Evolutionary conservation across 495 filamentous ascomycete species (phyloP).

Genomic region (Cercophora scortea): DNA sequence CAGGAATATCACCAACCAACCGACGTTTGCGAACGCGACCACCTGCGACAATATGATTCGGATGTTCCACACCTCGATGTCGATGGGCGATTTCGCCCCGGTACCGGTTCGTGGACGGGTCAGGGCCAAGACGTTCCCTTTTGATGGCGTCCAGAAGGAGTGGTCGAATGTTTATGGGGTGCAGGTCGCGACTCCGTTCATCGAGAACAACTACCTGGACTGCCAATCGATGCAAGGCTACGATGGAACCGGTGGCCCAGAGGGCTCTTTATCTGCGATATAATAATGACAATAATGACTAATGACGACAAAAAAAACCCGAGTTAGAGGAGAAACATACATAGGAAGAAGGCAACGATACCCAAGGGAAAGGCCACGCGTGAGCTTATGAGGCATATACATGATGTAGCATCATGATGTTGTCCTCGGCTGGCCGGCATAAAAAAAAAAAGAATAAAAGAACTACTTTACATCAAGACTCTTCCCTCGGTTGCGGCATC

Average conservation of each 20-base stretch:
- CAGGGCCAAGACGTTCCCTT: constrained; percentile 21
- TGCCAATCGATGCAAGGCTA: constrained; percentile 25
- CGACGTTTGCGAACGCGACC: constrained; percentile 28
- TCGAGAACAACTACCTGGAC: constrained; percentile 33
- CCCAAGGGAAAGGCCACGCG: background rate
- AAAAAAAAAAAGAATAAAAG: no score
- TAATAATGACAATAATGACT: background rate
- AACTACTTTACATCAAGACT: no score
- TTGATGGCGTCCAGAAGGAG: constrained; percentile 10
- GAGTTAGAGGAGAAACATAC: background rate
- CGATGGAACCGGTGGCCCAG: constrained; percentile 16
- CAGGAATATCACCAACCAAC: constrained; percentile 36
- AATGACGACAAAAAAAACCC: no score
- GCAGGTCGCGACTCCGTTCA: constrained; percentile 33
- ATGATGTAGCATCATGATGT: no score
- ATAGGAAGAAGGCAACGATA: background rate
- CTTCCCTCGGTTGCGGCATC: no score
- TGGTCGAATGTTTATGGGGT: constrained; percentile 27
- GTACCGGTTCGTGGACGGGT: constrained; percentile 22
- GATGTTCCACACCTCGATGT: constrained; percentile 32
- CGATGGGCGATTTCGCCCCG: constrained; percentile 20
- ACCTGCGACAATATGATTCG: constrained; percentile 33
- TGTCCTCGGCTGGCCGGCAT: no score
- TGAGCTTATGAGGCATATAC: no score
- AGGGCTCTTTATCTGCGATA: constrained; percentile 8